Evolutionary conservation across 306 rosid genomes (phyloP), one percentile per base, ranked within the genome.

Genomic region (Glycine tomentella): DNA sequence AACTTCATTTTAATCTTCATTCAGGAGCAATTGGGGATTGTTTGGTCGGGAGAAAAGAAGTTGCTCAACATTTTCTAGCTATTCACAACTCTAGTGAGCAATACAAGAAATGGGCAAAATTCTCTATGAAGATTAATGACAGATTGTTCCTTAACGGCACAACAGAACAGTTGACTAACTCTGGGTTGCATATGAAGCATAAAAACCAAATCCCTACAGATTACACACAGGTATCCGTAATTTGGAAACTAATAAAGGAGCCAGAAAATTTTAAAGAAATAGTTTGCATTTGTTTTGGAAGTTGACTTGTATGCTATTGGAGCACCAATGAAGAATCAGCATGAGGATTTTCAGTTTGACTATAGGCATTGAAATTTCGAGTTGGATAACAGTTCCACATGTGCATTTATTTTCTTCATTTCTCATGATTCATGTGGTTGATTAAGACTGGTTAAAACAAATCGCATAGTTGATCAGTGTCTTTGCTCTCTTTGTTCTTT

Each of bases 11-110:
- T 12, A 61, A 81, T 66, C 79, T 44, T 68, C 20, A 48, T 76
- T 81, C 84, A 94, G 98, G 97, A 69, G 87, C 95, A 51, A 82
- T 94, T 50, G 81, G 42, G 64, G 92, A 91, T 56, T 82, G 70
- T 65, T 82, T 90, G 52, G 82, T 80, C 17, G 86, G 81, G 78
- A 88, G 69, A 76, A 82, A 85, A 49, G 87, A 86, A 86, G 77
- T 92, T 57, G 95, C 91, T 61, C 88, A 80, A 52, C 83, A 73
- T 72, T 86, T 86, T 76, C 81, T 86, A 50, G 78, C 87, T 59
- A 76, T 86, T 33, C 83, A 76, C 79, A 86, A 86, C 77, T 83
- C 85, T 10, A 59, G 83, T 59, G 81, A 25, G 48, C 83, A 86
- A 48, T 83, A 83, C 85, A 86, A 76, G 81, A 86, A 76, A 66